These are phyloP conservation scores for Oryza glaberrima DNA, from an alignment of 176 grass and related monocot genomes.

Conservation along the genomic window DNA sequence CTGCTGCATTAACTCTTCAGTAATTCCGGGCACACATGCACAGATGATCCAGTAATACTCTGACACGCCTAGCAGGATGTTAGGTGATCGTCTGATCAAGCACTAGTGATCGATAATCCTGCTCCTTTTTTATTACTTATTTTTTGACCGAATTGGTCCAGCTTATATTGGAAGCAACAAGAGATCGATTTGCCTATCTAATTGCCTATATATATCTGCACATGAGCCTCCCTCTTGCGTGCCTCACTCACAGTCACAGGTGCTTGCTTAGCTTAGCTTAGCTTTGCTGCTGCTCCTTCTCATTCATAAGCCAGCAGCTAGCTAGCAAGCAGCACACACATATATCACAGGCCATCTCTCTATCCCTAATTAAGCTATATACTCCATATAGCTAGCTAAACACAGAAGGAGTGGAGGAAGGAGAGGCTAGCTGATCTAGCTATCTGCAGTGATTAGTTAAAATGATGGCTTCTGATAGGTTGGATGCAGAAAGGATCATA, in stretches of 20 bases:
- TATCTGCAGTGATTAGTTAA: background rate
- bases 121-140: background rate
- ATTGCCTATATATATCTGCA: background rate
- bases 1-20: background rate
- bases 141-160: background rate
- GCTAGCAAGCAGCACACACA: background rate
- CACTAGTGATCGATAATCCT: too few relatives aligned
- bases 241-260: slow-evolving; percentile 1
- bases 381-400: background rate
- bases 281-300: background rate
- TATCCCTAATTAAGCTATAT: background rate
- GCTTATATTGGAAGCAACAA: background rate
- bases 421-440: background rate
- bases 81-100: background rate
- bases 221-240: background rate
- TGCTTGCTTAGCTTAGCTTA: background rate
- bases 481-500: slow-evolving; percentile 65
- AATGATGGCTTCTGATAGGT: slow-evolving; percentile 34
- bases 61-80: background rate
- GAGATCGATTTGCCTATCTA: background rate
- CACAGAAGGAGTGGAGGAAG: background rate
- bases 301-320: background rate
- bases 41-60: background rate
- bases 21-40: background rate
- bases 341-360: background rate